Evolutionary conservation across 371 early-diverging fungal species (phyloP), one percentile per base, ranked within the genome.

Genomic region (Nematocida minor): DNA sequence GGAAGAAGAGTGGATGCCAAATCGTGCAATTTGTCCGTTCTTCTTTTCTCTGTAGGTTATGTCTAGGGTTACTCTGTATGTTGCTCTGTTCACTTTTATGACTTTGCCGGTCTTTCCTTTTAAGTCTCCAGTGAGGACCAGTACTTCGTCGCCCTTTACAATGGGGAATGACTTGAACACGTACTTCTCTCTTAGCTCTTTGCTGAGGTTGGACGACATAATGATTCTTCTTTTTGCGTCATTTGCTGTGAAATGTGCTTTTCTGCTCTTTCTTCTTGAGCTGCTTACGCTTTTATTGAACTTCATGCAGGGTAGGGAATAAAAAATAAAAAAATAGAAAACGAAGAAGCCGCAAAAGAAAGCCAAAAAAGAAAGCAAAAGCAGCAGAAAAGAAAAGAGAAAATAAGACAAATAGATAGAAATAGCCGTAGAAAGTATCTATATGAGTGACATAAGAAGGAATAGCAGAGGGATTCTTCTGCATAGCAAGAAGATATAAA

Each of bases 241-340:
- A 48, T 51, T 67, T 22, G 82, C 80, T 20, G 69, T 82, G 67
- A 83, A 86, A 25, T 81, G 69, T 34, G 80, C 74, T 68, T 86
- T 86, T 66, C 86, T 67, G 55, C 82, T 79, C 67, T 83, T 84
- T 53, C 84, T 80, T 67, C 86, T 79, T n/a, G 64, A 69, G 18
- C 67, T 78, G 34, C 82, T 80, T 53, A 67, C 77, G 36, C 77
- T 82, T 53, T 36, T 71, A 38, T 62, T 81, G 38, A 60, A 70
- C 48, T 82, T 82, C 79, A 81, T 81, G 40, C 20, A 55, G 82
- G 82, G 80, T 46, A 49, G 34, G n/a, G n/a, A n/a, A n/a, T n/a
- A 74, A 83, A 83, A 67, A 68, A 64, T 40, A 57, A 67, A 80
- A 20, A 66, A 34, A 66, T 53, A 66, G 27, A 20, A 66, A 51